These are phyloP conservation scores for Candida boidinii DNA, from an alignment of 805 yeast genomes.

Conservation along the genomic window DNA sequence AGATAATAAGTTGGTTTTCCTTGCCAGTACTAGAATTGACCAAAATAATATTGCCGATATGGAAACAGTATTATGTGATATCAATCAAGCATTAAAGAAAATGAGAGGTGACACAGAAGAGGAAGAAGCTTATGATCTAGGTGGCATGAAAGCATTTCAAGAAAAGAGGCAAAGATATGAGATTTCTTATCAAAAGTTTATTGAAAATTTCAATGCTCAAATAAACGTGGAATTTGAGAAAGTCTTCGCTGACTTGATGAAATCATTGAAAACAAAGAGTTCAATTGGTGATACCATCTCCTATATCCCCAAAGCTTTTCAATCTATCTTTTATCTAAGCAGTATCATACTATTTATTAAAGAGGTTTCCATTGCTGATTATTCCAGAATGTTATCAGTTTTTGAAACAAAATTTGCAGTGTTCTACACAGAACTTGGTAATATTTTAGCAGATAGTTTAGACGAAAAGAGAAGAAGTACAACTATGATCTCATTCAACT, in stretches of 20 bases:
- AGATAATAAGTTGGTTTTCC: constrained; percentile 38
- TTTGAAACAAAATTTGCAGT: constrained; percentile 26
- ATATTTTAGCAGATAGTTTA: constrained; percentile 9
- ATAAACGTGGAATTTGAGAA: no score
- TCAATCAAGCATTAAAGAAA: constrained; percentile 59
- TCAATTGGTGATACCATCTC: no score
- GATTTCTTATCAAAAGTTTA: constrained; percentile 41
- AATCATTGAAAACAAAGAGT: no score
- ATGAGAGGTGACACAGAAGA: constrained; percentile 40
- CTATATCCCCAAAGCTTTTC: constrained; percentile 21
- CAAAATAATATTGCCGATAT: constrained; percentile 31
- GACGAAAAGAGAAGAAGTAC: constrained; percentile 4
- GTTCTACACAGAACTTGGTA: constrained; percentile 20
- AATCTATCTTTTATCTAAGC: constrained; percentile 34
- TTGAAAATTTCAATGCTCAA: constrained; percentile 33
- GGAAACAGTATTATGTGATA: constrained; percentile 46
- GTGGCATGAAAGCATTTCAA: constrained; percentile 62
- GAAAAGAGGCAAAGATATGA: constrained; percentile 60
- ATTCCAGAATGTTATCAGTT: constrained; percentile 29
- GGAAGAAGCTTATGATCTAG: constrained; percentile 34
- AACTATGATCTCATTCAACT: constrained; percentile 8
- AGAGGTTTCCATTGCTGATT: constrained; percentile 42
- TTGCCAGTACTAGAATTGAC: constrained; percentile 41
- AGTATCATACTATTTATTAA: constrained; percentile 52
- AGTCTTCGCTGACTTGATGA: no score